Conservation (phyloP, 768 basidiomycete species). For the Coprinopsis cinerea region DNA sequence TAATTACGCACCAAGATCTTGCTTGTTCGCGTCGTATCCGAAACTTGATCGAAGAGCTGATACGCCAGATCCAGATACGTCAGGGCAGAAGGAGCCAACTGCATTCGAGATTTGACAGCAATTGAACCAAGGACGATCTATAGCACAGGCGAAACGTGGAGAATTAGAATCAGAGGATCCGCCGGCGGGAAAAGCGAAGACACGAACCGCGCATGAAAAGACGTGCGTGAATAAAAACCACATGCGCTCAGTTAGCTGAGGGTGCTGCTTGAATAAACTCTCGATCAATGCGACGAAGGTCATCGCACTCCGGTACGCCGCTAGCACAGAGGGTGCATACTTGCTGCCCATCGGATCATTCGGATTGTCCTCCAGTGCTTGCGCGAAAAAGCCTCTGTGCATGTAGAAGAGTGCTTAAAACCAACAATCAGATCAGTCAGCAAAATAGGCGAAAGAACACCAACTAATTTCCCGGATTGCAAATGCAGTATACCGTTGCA, state of each 20-base stretch:
- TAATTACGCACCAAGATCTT: slow-evolving; percentile 52
- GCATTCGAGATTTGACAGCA: slow-evolving; percentile 57
- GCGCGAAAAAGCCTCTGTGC: slow-evolving; percentile 71
- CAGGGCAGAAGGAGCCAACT: slow-evolving; percentile 59
- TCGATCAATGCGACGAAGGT: slow-evolving; percentile 61
- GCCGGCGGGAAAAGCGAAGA: slow-evolving; percentile 1
- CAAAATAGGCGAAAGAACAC: slow-evolving; percentile 14
- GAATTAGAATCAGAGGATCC: slow-evolving; percentile 1
- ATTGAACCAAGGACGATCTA: slow-evolving; percentile 70
- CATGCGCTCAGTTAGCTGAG: slow-evolving; percentile 60
- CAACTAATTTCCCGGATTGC: slow-evolving; percentile 65
- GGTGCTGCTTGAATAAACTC: slow-evolving; percentile 60
- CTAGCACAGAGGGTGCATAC: slow-evolving; percentile 61
- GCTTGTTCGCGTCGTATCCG: slow-evolving; percentile 44
- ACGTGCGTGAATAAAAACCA: slow-evolving; percentile 73
- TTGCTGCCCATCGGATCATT: slow-evolving; percentile 64
- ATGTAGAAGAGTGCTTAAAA: slow-evolving; percentile 60
- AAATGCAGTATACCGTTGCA: slow-evolving; percentile 63
- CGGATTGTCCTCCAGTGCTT: slow-evolving; percentile 57
- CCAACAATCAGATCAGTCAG: not conserved
- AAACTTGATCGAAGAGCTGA: slow-evolving; percentile 50
- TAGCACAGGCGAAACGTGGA: not conserved
- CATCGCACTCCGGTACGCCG: slow-evolving; percentile 65
- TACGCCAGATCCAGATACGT: slow-evolving; percentile 61
- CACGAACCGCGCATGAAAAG: slow-evolving; percentile 61